Evolutionary conservation across 306 rosid species (phyloP).

Genomic region (Quercus mongolica): DNA sequence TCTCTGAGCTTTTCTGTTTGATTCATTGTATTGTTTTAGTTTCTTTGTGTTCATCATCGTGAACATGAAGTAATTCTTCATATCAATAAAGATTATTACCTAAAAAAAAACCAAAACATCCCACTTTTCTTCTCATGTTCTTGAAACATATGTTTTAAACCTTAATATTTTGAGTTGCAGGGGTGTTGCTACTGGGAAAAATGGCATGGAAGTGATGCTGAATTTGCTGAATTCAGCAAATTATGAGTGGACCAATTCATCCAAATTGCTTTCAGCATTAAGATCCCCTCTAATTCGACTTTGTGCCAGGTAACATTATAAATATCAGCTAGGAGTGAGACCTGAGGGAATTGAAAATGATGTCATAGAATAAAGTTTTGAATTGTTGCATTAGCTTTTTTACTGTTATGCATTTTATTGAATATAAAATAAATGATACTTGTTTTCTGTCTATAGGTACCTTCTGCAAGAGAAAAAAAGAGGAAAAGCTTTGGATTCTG

Average conservation of each 20-base stretch:
- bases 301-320: conserved; percentile 64
- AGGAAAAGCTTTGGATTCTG: conserved; percentile 95
- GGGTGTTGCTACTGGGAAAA: conserved; percentile 52
- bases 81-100: no score
- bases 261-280: conserved; percentile 48
- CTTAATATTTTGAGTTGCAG: conserved; percentile 37
- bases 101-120: not conserved
- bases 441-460: conserved; percentile 54
- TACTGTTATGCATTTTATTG: not conserved
- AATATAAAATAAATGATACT: not conserved
- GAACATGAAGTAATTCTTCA: no score
- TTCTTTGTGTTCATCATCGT: no score
- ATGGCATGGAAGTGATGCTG: conserved; percentile 72
- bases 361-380: not conserved
- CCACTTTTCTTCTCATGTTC: conserved; percentile 16
- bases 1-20: no score
- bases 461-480: conserved; percentile 94
- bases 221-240: conserved; percentile 68
- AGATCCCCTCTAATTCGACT: conserved; percentile 65
- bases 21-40: no score
- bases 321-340: conserved; percentile 14
- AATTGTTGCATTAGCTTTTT: conserved; percentile 7
- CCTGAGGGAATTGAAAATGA: conserved; percentile 7
- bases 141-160: conserved; percentile 10
- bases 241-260: conserved; percentile 64